Percentiles rank a stretch among this genome's conserved stretches.
Evolutionary conservation across 176 grass and related monocot species (phyloP).

Genomic region (Pontederia paniculata): DNA sequence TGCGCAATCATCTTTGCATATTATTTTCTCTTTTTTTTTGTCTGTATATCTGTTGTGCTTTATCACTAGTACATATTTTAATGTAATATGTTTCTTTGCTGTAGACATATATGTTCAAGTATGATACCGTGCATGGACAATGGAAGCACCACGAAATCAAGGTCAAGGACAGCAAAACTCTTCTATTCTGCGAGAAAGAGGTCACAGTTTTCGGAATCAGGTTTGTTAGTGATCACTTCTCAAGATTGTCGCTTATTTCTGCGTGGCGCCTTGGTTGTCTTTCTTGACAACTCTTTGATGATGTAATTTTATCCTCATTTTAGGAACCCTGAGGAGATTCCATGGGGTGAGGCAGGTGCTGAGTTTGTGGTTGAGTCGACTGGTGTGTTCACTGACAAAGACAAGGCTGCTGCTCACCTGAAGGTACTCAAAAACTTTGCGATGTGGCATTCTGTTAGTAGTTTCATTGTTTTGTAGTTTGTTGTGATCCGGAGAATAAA

Average conservation of each 20-base stretch:
- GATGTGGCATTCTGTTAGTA: not conserved
- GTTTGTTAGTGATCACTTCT: constrained; percentile 6
- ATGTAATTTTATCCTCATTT: not conserved
- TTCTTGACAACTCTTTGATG: no score
- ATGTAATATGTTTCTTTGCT: not conserved
- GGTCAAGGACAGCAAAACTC: constrained; percentile 55
- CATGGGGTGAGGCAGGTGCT: constrained; percentile 52
- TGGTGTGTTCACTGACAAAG: constrained; percentile 60
- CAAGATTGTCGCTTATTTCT: not conserved
- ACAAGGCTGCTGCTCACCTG: constrained; percentile 61
- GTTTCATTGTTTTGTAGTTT: no score
- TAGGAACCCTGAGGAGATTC: constrained; percentile 65
- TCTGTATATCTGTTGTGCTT: no score
- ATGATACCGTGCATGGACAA: constrained; percentile 46
- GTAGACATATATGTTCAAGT: constrained; percentile 71
- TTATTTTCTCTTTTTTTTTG: not conserved
- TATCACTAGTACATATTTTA: not conserved
- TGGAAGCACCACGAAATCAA: constrained; percentile 54
- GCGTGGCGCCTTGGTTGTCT: no score
- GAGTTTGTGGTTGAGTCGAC: constrained; percentile 50
- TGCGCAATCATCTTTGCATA: no score
- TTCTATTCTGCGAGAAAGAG: constrained; percentile 47
- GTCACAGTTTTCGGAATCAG: constrained; percentile 41
- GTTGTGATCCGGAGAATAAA: no score
- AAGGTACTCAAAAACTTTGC: constrained; percentile 21